Evolutionary conservation across 2,329 filamentous ascomycete species (phyloP).

Genomic region (Apiospora kogelbergensis): DNA sequence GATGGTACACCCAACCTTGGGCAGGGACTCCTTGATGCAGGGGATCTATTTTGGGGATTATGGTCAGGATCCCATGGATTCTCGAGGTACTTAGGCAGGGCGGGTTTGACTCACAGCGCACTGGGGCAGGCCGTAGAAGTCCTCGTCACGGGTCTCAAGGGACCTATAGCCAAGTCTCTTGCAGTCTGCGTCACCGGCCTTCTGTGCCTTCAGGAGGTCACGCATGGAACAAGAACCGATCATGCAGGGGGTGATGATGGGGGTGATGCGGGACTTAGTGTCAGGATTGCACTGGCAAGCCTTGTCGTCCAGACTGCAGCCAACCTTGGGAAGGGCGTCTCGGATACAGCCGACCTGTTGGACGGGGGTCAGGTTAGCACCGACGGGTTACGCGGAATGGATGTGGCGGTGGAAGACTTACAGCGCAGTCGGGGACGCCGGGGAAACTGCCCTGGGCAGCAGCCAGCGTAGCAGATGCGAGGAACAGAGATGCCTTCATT

Average conservation of each 20-base stretch:
- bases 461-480: background rate
- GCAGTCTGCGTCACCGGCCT: background rate
- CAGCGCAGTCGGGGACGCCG: constrained; percentile 1
- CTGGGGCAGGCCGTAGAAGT: background rate
- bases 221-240: background rate
- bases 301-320: background rate
- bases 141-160: background rate
- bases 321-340: background rate
- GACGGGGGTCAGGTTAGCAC: background rate
- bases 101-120: background rate
- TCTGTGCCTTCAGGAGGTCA: constrained; percentile 4
- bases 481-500: constrained; percentile 4
- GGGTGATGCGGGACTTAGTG: background rate
- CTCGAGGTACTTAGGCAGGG: background rate
- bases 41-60: background rate
- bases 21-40: constrained; percentile 2
- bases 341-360: background rate
- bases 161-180: background rate
- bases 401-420: background rate
- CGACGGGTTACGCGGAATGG: background rate
- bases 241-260: background rate
- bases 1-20: background rate
- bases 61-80: background rate
- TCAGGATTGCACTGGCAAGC: constrained; percentile 1
- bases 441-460: background rate